Conservation (phyloP, 805 yeast genomes). For the Kluyveromyces lactis region DNA sequence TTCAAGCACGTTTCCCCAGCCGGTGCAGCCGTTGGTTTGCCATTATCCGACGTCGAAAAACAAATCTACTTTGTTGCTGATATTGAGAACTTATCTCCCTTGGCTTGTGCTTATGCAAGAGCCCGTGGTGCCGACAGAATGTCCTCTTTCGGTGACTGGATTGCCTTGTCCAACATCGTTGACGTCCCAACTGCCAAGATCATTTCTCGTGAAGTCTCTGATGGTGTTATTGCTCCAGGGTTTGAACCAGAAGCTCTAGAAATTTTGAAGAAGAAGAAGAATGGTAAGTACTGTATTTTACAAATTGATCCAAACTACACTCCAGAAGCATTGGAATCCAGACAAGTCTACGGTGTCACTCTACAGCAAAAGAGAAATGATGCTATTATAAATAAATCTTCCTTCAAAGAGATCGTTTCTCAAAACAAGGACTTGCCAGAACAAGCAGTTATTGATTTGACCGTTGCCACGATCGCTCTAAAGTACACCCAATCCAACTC, state of each 20-base stretch:
- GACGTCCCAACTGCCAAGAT: constrained; percentile 95
- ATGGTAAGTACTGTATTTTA: constrained; percentile 92
- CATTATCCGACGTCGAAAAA: constrained; percentile 84
- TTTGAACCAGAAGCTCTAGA: constrained; percentile 87
- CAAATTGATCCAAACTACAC: constrained; percentile 92
- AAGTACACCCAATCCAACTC: constrained; percentile 98
- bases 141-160: constrained; percentile 98
- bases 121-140: constrained; percentile 99
- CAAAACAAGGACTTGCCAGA: constrained; percentile 79
- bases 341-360: constrained; percentile 94
- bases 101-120: constrained; percentile 97
- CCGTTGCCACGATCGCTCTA: constrained; percentile 94
- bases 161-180: constrained; percentile 93
- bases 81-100: constrained; percentile 89
- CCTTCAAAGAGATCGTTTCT: constrained; percentile 89
- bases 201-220: constrained; percentile 94
- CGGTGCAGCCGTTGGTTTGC: constrained; percentile 96
- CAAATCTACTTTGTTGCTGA: constrained; percentile 92
- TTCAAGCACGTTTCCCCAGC: constrained; percentile 99
- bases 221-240: constrained; percentile 99
- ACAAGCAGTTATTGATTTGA: constrained; percentile 87
- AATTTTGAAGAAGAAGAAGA: constrained; percentile 84
- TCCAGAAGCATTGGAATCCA: constrained; percentile 74
- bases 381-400: constrained; percentile 83
- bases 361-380: constrained; percentile 97